These are phyloP conservation scores for Wickerhamomyces sp. DNA, from an alignment of 1,139 yeast species.

Conservation along the genomic window DNA sequence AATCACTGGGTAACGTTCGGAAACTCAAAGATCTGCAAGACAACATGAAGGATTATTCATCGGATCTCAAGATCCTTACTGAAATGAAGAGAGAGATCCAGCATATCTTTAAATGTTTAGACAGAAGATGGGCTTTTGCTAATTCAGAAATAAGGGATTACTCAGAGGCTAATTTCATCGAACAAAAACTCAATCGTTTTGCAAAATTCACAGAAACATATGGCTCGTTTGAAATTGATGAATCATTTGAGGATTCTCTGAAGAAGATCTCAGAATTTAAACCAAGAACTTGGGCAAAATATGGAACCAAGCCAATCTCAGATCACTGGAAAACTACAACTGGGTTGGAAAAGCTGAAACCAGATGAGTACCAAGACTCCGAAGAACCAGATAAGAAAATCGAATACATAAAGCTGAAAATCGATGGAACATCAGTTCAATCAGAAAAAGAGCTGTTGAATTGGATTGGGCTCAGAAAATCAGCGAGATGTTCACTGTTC, in stretches of 20 bases:
- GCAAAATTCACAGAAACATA: constrained; percentile 2
- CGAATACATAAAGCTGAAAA: constrained; percentile 2
- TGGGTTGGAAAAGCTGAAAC: constrained; percentile 13
- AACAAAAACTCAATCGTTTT: constrained; percentile 7
- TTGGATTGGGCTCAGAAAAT: constrained; percentile 22
- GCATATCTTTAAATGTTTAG: constrained; percentile 1
- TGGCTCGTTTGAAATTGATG: constrained; percentile 4
- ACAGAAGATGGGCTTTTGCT: constrained; percentile 4
- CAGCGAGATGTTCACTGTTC: constrained; percentile 12
- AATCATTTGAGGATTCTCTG: constrained; percentile 2
- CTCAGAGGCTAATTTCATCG: constrained; percentile 5
- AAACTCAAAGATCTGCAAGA: not conserved
- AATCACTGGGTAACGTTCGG: not conserved
- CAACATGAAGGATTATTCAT: not conserved
- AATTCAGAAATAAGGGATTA: constrained; percentile 1
- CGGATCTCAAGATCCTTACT: not conserved
- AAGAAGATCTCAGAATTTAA: constrained; percentile 6
- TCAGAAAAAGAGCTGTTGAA: constrained; percentile 11
- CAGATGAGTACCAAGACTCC: not conserved
- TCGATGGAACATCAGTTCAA: not conserved
- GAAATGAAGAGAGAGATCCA: not conserved
- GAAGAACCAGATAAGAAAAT: not conserved
- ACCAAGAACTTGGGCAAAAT: constrained; percentile 17
- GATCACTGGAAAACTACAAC: constrained; percentile 19
- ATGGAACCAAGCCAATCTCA: constrained; percentile 19